Base-by-base conservation (phyloP, 2,329 filamentous ascomycete genomes). In the Sphaerostilbella broomeana region DNA sequence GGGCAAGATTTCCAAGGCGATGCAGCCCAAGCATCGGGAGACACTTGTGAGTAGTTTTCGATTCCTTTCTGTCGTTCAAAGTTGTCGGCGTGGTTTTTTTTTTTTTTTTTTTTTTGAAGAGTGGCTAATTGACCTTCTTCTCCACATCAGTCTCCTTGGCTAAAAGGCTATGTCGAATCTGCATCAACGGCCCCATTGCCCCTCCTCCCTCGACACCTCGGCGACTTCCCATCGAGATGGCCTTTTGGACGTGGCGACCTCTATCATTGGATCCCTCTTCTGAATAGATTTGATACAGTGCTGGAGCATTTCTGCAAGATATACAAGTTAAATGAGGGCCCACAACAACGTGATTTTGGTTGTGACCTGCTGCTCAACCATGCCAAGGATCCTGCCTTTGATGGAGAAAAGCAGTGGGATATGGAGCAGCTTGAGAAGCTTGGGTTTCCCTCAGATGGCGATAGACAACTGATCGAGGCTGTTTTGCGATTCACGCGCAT, bases 201-300 rank as follows among this genome's bases (percentile, higher is more conserved):
- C 54, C 77, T 85, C 58, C 73, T 98, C 50, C 86, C 87, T 51
- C 68, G 77, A 52, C 77, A 84, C 50, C 82, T 98, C 49, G 72
- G 74, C 52, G 77, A 75, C 40, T 97, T 97, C 59, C 88, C 90
- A 43, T 81, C 81, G 48, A 73, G 82, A 73, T 98, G 92, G 92
- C 88, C 89, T 2, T 94, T 97, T 56, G 90, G 90, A 26, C 79
- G 90, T 60, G 94, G 92, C 45, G 92, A 98, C 60, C 70, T 97
- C 20, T 97, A 97, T 60, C 90, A 98, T 70, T 98, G 94, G 94
- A 95, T 98, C 50, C 82, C 86, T 19, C 75, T 95, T 17, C 68
- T 98, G 44, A 94, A 98, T 62, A 82, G 88, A 42, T 97, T 98
- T 62, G 92, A 98, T 63, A 78, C 77, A 55, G 80, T 97, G 48